Evolutionary conservation across 306 rosid species (phyloP).

Genomic region (Lagenaria siceraria): DNA sequence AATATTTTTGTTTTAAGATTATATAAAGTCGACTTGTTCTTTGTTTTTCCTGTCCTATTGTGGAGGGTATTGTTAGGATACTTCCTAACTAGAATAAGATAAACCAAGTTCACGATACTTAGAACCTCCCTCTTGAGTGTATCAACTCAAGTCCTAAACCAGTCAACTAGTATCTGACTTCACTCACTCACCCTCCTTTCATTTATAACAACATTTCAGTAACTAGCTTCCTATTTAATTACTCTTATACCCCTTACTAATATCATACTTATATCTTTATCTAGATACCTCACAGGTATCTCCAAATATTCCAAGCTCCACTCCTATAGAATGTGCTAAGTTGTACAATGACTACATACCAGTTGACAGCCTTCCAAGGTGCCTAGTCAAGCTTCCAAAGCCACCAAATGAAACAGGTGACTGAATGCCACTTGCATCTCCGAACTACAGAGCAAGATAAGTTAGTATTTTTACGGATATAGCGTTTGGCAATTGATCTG

Average conservation of each 20-base stretch:
- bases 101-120: too few species aligned
- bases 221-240: too few species aligned
- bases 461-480: background rate
- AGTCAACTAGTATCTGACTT: too few species aligned
- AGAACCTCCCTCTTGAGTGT: too few species aligned
- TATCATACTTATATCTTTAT: too few species aligned
- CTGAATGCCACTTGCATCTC: conserved; percentile 93
- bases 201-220: too few species aligned
- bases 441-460: conserved; percentile 44
- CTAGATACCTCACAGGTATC: too few species aligned
- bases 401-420: conserved; percentile 95
- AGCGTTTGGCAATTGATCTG: background rate
- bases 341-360: conserved; percentile 25
- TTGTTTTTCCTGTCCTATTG: background rate
- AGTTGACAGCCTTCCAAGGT: conserved; percentile 64
- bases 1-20: background rate
- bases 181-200: too few species aligned
- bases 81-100: too few species aligned
- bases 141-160: too few species aligned
- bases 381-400: conserved; percentile 92
- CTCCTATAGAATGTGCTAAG: background rate
- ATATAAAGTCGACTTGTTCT: background rate
- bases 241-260: too few species aligned
- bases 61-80: background rate
- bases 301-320: background rate